Evolutionary conservation across 306 rosid species (phyloP).

Genomic region (Ceratonia siliqua): DNA sequence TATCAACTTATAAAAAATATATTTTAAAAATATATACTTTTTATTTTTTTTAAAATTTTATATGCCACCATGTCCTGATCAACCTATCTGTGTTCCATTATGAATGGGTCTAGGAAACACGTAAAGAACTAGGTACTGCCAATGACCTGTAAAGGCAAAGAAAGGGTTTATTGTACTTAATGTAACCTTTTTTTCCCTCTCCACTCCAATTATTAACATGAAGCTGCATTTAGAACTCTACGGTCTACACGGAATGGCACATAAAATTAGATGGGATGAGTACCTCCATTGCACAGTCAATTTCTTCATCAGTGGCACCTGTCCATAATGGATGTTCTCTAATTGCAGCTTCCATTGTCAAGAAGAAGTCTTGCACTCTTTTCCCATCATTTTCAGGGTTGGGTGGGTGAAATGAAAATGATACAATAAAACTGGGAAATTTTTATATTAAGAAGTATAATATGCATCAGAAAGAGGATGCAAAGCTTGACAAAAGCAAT

Average conservation of each 20-base stretch:
- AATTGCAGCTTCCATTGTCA: slow-evolving; percentile 47
- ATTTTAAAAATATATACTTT: not conserved
- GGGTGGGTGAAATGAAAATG: slow-evolving; percentile 46
- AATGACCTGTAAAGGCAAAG: not conserved
- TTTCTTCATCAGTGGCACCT: slow-evolving; percentile 57
- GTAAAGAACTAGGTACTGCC: not conserved
- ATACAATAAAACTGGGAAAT: slow-evolving; percentile 48
- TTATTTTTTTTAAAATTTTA: not conserved
- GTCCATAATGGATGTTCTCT: slow-evolving; percentile 67
- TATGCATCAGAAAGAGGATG: slow-evolving; percentile 12
- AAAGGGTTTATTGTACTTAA: not conserved
- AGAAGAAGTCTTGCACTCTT: slow-evolving; percentile 50
- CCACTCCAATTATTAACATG: not conserved
- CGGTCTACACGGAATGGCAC: not conserved
- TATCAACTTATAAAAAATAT: not conserved
- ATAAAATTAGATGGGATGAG: not conserved
- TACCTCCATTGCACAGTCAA: slow-evolving; percentile 72
- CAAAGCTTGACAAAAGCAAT: slow-evolving; percentile 6
- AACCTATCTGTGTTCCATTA: not conserved
- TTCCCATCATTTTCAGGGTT: slow-evolving; percentile 50
- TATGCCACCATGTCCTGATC: not conserved
- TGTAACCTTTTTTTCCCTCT: not conserved
- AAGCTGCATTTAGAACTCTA: slow-evolving; percentile 9
- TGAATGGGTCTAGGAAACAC: slow-evolving; percentile 3
- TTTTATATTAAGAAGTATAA: not conserved